Evolutionary conservation across 768 basidiomycete species (phyloP), one percentile per base, ranked within the genome.

Genomic region (Boletellus ananiceps): DNA sequence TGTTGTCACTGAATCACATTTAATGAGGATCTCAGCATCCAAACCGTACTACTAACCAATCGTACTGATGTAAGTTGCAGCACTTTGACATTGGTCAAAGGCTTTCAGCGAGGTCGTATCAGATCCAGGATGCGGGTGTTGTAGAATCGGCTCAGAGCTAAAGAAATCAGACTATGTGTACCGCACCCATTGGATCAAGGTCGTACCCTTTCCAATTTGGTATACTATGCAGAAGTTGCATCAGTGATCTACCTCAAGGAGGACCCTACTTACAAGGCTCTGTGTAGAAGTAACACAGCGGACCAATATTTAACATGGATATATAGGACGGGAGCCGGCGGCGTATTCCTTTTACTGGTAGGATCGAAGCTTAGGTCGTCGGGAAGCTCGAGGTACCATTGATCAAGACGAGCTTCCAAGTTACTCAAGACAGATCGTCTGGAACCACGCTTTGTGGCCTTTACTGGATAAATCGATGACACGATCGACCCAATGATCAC

Each of bases 231-330:
- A 8, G 41, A 39, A 33, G 36, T 16, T 45, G 53, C 31, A 40
- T 60, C 16, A 61, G 44, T 13, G 50, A 43, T 13, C 46, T 32
- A 31, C 38, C 40, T 40, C 7, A n/a, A 48, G 9, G 53, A 33
- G 33, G 51, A 25, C 42, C 37, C 15, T 14, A 76, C 88, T 75
- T 65, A 89, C 88, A 88, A 91, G 14, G 85, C 86, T 44, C 88
- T 77, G 64, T 90, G 79, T 34, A 90, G 72, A 33, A 91, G 70
- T 12, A 91, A 71, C 5, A 90, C 82, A 15, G 85, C 75, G 7
- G 79, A 81, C 80, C 86, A 87, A 62, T 91, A 90, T 54, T 86
- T 75, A 48, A 87, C 74, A 56, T 91, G 85, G 36, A 90, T 69
- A 40, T 80, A 75, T 27, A 89, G 63, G 21, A 89, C 74, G 46